Conservation (phyloP, 371 early-diverging fungal genomes). For the Mucor sp. region DNA sequence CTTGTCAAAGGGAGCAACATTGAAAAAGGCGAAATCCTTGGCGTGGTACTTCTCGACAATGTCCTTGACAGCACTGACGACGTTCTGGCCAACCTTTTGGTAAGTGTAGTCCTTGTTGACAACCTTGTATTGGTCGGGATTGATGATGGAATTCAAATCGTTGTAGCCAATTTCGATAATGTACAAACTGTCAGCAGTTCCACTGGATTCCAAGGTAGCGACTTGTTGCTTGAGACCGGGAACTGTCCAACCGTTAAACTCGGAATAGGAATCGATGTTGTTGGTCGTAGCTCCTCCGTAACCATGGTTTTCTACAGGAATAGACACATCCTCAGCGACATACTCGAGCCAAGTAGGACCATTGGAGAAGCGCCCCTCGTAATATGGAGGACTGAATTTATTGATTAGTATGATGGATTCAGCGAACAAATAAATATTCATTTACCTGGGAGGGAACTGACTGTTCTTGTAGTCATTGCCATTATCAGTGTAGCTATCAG, state of each 20-base stretch:
- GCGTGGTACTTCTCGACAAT: slow-evolving; percentile 19
- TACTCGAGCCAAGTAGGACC: slow-evolving; percentile 62
- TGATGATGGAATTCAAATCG: slow-evolving; percentile 26
- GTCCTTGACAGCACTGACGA: slow-evolving; percentile 9
- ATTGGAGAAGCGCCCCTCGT: slow-evolving; percentile 53
- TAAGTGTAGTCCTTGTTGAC: slow-evolving; percentile 13
- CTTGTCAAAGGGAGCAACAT: slow-evolving; percentile 20
- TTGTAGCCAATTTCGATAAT: slow-evolving; percentile 32
- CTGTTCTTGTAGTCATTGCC: slow-evolving; percentile 23
- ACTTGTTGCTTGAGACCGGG: slow-evolving; percentile 27
- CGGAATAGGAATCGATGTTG: slow-evolving; percentile 23
- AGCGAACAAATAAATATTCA: too few species aligned
- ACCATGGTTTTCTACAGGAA: slow-evolving; percentile 27
- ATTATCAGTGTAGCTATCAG: slow-evolving; percentile 31
- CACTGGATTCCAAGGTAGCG: slow-evolving; percentile 5
- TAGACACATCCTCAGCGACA: slow-evolving; percentile 31
- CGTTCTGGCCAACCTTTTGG: slow-evolving; percentile 17
- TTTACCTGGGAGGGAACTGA: slow-evolving; percentile 23
- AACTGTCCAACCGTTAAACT: slow-evolving; percentile 24
- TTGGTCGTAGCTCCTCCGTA: slow-evolving; percentile 61
- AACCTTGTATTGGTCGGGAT: slow-evolving; percentile 21
- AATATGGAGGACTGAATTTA: slow-evolving; percentile 30
- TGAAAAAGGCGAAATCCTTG: slow-evolving; percentile 20
- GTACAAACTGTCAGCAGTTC: slow-evolving; percentile 18
- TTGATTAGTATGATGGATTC: too few species aligned